Evolutionary conservation across 306 rosid species (phyloP).

Genomic region (Dryas drummondii): DNA sequence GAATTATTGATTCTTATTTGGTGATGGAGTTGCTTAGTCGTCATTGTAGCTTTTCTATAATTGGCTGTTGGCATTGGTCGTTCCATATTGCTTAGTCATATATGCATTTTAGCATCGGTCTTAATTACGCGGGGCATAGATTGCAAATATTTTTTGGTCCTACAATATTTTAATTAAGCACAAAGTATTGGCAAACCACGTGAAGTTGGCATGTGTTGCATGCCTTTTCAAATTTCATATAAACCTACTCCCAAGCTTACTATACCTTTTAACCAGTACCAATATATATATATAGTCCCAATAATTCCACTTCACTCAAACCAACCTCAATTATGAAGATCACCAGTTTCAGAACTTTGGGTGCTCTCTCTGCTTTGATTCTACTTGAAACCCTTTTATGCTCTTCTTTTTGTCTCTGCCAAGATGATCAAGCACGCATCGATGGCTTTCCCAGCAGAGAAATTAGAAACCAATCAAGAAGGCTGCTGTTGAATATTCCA

Average conservation of each 20-base stretch:
- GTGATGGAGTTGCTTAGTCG: too few relatives aligned
- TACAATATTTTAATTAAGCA: not conserved
- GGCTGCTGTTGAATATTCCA: conserved; percentile 34
- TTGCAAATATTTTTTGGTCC: not conserved
- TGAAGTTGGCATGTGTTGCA: conserved; percentile 44
- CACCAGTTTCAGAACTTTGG: conserved; percentile 32
- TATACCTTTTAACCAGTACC: conserved; percentile 15
- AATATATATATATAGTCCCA: not conserved
- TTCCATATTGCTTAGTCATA: too few relatives aligned
- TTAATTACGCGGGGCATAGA: too few relatives aligned
- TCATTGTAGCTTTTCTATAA: too few relatives aligned
- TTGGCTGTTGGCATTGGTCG: too few relatives aligned
- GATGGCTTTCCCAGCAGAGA: conserved; percentile 31
- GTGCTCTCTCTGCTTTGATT: conserved; percentile 41
- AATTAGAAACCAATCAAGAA: conserved; percentile 40
- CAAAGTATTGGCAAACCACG: conserved; percentile 49
- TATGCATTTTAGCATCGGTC: too few relatives aligned
- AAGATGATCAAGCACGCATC: conserved; percentile 17
- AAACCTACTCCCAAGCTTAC: conserved; percentile 41
- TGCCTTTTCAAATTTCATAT: conserved; percentile 26
- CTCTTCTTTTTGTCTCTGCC: conserved; percentile 39
- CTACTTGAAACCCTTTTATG: conserved; percentile 39
- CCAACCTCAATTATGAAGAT: conserved; percentile 34
- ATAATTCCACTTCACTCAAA: conserved; percentile 12
- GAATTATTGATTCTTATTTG: too few relatives aligned